phyloP scores from a whole-genome alignment of 2,329 filamentous ascomycete species.

The Penicillium glabrum region DNA sequence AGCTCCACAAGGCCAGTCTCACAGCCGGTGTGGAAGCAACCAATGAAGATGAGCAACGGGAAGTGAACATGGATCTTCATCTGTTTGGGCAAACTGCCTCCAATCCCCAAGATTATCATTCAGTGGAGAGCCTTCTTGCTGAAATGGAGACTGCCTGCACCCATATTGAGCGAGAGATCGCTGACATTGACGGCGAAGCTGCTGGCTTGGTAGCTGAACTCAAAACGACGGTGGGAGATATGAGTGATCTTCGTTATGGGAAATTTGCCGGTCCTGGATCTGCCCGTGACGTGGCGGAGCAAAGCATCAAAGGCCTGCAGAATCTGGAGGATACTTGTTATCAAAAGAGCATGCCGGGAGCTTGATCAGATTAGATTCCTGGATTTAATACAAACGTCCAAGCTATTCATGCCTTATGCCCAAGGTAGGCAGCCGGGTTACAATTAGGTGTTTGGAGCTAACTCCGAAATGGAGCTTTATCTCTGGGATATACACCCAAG shows the following conservation, averaged over 20 bases:
- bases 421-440: background rate
- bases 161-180: conserved; percentile 68
- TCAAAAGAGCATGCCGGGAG: conserved; percentile 14
- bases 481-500: background rate
- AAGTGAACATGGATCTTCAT: conserved; percentile 53
- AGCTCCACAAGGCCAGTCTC: conserved; percentile 34
- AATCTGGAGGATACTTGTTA: conserved; percentile 65
- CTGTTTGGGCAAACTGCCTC: conserved; percentile 56
- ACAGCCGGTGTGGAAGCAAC: conserved; percentile 35
- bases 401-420: background rate
- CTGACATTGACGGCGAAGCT: conserved; percentile 65
- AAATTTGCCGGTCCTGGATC: conserved; percentile 57
- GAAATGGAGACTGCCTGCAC: conserved; percentile 67
- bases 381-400: background rate
- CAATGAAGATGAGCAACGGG: conserved; percentile 34
- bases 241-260: conserved; percentile 83
- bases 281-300: conserved; percentile 62
- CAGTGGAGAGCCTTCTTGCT: conserved; percentile 62
- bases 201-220: conserved; percentile 60
- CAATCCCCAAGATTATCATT: conserved; percentile 54
- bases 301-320: conserved; percentile 67
- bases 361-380: background rate
- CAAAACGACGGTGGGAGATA: conserved; percentile 64
- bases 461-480: background rate
- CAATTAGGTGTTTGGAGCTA: background rate